These are phyloP conservation scores for Lasiosphaeria ovina DNA, from an alignment of 495 filamentous ascomycete genomes.

Conservation along the genomic window DNA sequence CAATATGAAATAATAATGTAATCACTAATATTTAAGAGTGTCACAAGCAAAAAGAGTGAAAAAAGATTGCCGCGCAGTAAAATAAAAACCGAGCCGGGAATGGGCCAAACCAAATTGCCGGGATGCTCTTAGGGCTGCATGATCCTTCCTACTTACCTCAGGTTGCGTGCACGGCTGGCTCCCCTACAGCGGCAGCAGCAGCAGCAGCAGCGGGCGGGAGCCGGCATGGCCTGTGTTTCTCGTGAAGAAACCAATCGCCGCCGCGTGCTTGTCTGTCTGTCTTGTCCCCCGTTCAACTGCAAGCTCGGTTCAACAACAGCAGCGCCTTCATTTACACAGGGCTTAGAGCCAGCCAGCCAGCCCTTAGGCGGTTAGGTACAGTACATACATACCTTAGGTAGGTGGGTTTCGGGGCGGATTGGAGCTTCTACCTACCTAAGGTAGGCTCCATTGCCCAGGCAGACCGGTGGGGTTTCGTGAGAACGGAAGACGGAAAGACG, in stretches of 20 bases:
- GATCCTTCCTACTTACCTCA: not conserved
- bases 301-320: not conserved
- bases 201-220: not conserved
- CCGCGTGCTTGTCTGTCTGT: not conserved
- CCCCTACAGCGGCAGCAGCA: too few relatives aligned
- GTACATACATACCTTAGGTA: too few relatives aligned
- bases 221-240: not conserved
- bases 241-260: conserved; percentile 1
- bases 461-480: too few relatives aligned
- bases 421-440: too few relatives aligned
- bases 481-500: too few relatives aligned
- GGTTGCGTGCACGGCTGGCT: too few relatives aligned
- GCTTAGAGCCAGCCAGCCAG: too few relatives aligned
- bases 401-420: too few relatives aligned
- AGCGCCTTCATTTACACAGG: not conserved
- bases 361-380: too few relatives aligned
- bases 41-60: not conserved
- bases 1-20: too few relatives aligned
- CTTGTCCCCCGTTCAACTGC: not conserved
- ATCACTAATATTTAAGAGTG: not conserved
- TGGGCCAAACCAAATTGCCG: not conserved
- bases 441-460: too few relatives aligned
- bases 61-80: not conserved
- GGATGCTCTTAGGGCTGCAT: not conserved
- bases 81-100: not conserved